Evolutionary conservation across 306 rosid species (phyloP).

Genomic region (apple (Malus domestica)): ASM211411v1 NC_041794.1:31177001-31177500

Average conservation of each 20-base stretch:
- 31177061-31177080: conserved; percentile 76
- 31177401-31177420: conserved; percentile 26
- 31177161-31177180: conserved; percentile 76
- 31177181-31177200: conserved; percentile 62
- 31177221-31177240: conserved; percentile 69
- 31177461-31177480: conserved; percentile 57
- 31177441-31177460: conserved; percentile 54
- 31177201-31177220: conserved; percentile 64
- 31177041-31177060: conserved; percentile 80
- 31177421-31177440: conserved; percentile 43
- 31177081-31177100: conserved; percentile 83
- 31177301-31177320: conserved; percentile 77
- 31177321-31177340: conserved; percentile 88
- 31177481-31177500: conserved; percentile 54
- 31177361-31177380: conserved; percentile 30
- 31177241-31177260: conserved; percentile 69
- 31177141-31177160: conserved; percentile 65
- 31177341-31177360: conserved; percentile 63
- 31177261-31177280: conserved; percentile 76
- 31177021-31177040: conserved; percentile 19
- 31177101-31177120: conserved; percentile 81
- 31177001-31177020: not conserved
- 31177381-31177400: conserved; percentile 41
- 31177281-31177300: conserved; percentile 66
- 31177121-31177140: conserved; percentile 70